Percentiles rank a stretch among this genome's conserved stretches.
Evolutionary conservation across 352 stramenopile species (phyloP).

Genomic region (Pythium aquatile): DNA sequence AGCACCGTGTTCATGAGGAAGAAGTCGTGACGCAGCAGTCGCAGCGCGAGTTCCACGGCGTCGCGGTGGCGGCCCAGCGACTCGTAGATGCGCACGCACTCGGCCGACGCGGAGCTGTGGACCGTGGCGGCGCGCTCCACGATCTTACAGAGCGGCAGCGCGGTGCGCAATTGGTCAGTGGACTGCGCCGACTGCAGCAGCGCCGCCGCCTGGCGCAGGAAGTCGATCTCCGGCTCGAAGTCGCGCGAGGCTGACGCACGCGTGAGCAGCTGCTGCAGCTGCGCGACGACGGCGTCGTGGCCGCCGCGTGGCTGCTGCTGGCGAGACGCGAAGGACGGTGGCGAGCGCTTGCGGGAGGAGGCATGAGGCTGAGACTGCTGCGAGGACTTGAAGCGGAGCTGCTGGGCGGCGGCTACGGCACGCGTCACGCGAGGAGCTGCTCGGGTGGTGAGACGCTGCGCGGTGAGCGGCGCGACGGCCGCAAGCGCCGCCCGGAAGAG

Average conservation of each 20-base stretch:
- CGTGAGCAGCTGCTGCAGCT: constrained; percentile 44
- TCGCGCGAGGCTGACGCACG: constrained; percentile 26
- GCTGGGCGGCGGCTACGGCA: background rate
- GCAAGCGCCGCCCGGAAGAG: background rate
- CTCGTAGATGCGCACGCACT: constrained; percentile 68
- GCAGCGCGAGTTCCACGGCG: constrained; percentile 47
- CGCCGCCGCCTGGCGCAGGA: constrained; percentile 38
- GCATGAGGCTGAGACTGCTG: background rate
- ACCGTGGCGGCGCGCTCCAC: constrained; percentile 35
- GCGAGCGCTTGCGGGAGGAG: background rate
- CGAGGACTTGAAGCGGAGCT: constrained; percentile 15
- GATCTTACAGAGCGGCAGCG: constrained; percentile 56
- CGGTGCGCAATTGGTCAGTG: constrained; percentile 48
- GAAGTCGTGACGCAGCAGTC: constrained; percentile 57
- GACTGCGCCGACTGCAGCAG: constrained; percentile 54
- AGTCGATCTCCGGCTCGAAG: constrained; percentile 49
- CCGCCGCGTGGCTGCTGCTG: background rate
- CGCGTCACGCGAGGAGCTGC: background rate
- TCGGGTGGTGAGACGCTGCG: background rate
- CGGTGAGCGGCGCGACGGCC: background rate
- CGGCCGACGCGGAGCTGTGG: constrained; percentile 48
- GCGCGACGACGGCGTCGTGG: constrained; percentile 19
- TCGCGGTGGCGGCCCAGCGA: constrained; percentile 45
- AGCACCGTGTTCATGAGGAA: constrained; percentile 68
- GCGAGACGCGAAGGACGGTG: constrained; percentile 16